These are phyloP conservation scores for Phytophthora niederhauseri DNA, from an alignment of 352 stramenopile species.

Conservation along the genomic window DNA sequence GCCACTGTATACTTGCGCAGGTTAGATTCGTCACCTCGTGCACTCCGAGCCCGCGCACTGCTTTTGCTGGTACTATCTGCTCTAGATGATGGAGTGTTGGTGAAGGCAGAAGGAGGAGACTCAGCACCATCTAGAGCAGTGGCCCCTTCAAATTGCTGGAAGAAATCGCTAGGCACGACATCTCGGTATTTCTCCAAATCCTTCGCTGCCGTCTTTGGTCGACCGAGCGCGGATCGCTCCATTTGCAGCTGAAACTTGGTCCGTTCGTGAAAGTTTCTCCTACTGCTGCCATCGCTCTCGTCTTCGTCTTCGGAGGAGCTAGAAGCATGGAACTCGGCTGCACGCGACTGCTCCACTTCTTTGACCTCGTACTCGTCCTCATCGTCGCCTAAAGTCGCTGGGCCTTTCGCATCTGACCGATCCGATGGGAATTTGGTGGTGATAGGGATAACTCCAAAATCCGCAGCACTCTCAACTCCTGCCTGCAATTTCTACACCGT, in stretches of 20 bases:
- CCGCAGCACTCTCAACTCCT: not conserved
- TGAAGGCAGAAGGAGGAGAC: not conserved
- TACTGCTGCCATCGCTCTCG: conserved; percentile 21
- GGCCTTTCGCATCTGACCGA: conserved; percentile 7
- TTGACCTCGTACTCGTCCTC: conserved; percentile 67
- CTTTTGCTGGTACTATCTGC: conserved; percentile 11
- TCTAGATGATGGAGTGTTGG: not conserved
- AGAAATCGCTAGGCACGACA: conserved; percentile 58
- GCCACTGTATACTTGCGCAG: conserved; percentile 34
- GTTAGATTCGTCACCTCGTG: not conserved
- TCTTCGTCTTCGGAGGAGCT: conserved; percentile 61
- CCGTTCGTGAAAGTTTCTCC: conserved; percentile 9
- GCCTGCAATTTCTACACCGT: conserved; percentile 25
- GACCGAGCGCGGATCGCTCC: conserved; percentile 18
- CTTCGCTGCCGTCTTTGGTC: conserved; percentile 60
- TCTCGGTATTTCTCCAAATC: conserved; percentile 66
- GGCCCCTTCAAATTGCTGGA: conserved; percentile 40
- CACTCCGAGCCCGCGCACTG: not conserved
- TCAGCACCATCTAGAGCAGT: not conserved
- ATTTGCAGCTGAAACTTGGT: conserved; percentile 18
- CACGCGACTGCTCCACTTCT: conserved; percentile 56
- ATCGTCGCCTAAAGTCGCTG: conserved; percentile 14
- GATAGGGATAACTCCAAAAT: conserved; percentile 1
- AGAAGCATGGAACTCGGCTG: conserved; percentile 60
- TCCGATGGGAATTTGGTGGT: conserved; percentile 7